These are phyloP conservation scores for Apium graveolens DNA, from an alignment of 129 eudicot genomes.

Conservation along the genomic window DNA sequence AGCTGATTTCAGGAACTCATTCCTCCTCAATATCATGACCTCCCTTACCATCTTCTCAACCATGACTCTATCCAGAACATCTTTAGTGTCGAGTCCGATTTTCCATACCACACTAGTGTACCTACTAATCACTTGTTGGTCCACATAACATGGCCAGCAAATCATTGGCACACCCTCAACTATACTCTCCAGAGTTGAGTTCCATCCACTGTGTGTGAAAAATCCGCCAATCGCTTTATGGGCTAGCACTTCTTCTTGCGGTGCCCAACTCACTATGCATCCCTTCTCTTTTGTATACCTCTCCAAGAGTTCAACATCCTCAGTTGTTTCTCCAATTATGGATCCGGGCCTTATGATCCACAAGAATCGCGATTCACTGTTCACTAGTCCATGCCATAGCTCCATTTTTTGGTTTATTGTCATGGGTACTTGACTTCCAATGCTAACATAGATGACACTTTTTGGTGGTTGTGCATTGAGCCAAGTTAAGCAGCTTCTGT, in stretches of 20 bases:
- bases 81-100: too few species aligned
- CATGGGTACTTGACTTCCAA: slow-evolving; percentile 4
- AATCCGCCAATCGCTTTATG: background rate
- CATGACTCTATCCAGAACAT: too few species aligned
- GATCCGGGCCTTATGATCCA: slow-evolving; percentile 5
- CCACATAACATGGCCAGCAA: too few species aligned
- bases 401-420: background rate
- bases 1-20: too few species aligned
- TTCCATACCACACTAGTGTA: too few species aligned
- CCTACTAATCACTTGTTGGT: too few species aligned
- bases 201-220: background rate
- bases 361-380: background rate
- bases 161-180: too few species aligned
- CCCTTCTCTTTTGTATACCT: background rate
- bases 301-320: background rate
- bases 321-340: slow-evolving; percentile 1
- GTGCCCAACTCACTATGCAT: slow-evolving; percentile 1
- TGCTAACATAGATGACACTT: slow-evolving; percentile 19
- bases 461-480: slow-evolving; percentile 21
- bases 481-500: slow-evolving; percentile 10
- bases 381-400: slow-evolving; percentile 4
- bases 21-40: too few species aligned
- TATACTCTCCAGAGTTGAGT: too few species aligned
- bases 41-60: too few species aligned
- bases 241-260: background rate